Conservation (phyloP, 2,329 filamentous ascomycete genomes). For the Aureobasidium sp. region DNA sequence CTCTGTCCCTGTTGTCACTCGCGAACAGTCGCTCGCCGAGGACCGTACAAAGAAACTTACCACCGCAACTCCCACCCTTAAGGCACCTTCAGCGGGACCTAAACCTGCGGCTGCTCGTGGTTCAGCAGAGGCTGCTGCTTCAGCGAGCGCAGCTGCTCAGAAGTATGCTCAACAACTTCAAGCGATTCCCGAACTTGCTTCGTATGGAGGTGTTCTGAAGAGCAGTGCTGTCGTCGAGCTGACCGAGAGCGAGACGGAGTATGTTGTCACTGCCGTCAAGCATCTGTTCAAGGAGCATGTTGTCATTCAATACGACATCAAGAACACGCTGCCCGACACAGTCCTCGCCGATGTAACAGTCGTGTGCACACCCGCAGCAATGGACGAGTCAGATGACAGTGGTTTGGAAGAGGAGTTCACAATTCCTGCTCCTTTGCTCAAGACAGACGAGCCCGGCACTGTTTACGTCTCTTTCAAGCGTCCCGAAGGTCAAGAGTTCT, state of each 20-base stretch:
- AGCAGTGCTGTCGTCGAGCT: conserved; percentile 80
- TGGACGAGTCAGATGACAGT: conserved; percentile 74
- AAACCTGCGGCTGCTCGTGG: conserved; percentile 61
- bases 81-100: conserved; percentile 76
- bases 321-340: conserved; percentile 90
- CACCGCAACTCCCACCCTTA: conserved; percentile 83
- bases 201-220: conserved; percentile 86
- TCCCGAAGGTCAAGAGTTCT: conserved; percentile 67
- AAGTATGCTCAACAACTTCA: conserved; percentile 84
- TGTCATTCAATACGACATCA: conserved; percentile 93
- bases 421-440: conserved; percentile 75
- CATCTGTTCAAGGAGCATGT: conserved; percentile 97
- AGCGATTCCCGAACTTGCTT: conserved; percentile 82
- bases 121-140: conserved; percentile 64
- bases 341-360: conserved; percentile 86
- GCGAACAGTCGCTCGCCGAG: conserved; percentile 92
- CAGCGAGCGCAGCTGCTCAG: conserved; percentile 72
- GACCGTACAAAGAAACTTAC: conserved; percentile 97
- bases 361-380: conserved; percentile 69
- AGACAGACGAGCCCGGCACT: conserved; percentile 80
- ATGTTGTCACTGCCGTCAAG: conserved; percentile 88
- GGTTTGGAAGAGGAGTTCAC: conserved; percentile 78
- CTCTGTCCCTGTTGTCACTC: conserved; percentile 84
- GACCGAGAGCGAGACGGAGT: conserved; percentile 95
- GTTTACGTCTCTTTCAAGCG: conserved; percentile 95